Base-by-base conservation (phyloP, 2,329 filamentous ascomycete genomes). In the Diaporthe nobilis region DNA sequence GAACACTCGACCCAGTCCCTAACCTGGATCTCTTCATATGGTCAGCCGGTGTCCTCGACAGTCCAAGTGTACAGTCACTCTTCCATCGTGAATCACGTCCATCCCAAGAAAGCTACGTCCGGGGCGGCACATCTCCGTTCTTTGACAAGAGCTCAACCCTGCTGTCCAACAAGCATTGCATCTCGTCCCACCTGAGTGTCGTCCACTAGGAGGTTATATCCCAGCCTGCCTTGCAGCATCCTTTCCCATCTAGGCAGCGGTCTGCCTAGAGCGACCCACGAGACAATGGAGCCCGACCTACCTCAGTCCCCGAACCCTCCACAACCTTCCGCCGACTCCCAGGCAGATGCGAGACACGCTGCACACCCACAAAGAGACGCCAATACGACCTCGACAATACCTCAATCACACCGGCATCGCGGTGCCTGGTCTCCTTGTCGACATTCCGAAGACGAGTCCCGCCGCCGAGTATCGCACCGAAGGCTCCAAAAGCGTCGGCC, bases 401-500 rank as follows among this genome's bases (percentile, higher is more conserved):
- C 72, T 31, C 67, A 47, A 49, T 73, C 51, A 61, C 72, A 63
- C 39, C 72, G 39, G 37, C 72, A 65, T 13, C 71, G 58, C 37
- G 28, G 71, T 49, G 53, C 71, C 70, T 57, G 73, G 47, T 77
- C 71, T 72, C 78, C 80, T 78, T 77, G 71, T n/a, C 70, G 55
- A 25, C 55, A 42, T 20, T 71, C 72, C 34, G 84, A 85, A 72
- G 84, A 84, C 57, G 83, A 82, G 55, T 74, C 83, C 39, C 84
- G 82, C 71, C 84, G 84, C 73, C 85, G 85, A 73, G 80, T 85
- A 15, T 31, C 49, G 49, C 83, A 82, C 71, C 85, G 83, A 74
- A 89, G 85, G 79, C 84, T 89, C 22, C 85, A 85, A 47, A 88
- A 83, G 76, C 84, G 84, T 57, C 85, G 81, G 47, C 47, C 71